Evolutionary conservation across 2,329 filamentous ascomycete genomes (phyloP).

Genomic region (Xylariaceae sp.): DNA sequence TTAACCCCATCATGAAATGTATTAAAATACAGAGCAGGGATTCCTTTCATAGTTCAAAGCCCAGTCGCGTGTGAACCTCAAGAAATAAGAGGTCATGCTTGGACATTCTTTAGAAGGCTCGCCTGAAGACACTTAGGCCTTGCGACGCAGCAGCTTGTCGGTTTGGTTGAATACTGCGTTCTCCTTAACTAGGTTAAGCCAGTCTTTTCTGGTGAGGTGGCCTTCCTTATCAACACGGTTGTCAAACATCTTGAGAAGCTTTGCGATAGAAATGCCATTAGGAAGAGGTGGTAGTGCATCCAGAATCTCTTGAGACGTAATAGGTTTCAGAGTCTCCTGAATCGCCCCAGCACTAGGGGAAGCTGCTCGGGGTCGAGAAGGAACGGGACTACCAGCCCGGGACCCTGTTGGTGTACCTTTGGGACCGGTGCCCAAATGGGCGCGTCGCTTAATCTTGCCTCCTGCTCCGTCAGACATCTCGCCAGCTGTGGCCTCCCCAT

Average conservation of each 20-base stretch:
- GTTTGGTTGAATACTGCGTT: constrained; percentile 59
- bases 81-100: not conserved
- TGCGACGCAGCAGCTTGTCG: constrained; percentile 61
- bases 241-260: constrained; percentile 61
- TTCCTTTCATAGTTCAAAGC: not conserved
- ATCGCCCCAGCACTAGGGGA: constrained; percentile 41
- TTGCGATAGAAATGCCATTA: constrained; percentile 61
- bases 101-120: not conserved
- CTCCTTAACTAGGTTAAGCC: constrained; percentile 65
- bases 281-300: constrained; percentile 57
- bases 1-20: not conserved
- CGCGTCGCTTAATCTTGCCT: constrained; percentile 57
- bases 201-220: constrained; percentile 60
- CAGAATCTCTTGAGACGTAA: constrained; percentile 61
- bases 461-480: constrained; percentile 67
- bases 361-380: constrained; percentile 44
- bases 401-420: constrained; percentile 64
- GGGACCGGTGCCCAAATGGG: constrained; percentile 48
- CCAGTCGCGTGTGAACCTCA: not conserved
- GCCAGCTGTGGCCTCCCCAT: constrained; percentile 74
- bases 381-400: constrained; percentile 65
- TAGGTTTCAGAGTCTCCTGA: constrained; percentile 35
- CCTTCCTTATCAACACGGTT: constrained; percentile 59
- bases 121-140: constrained; percentile 37
- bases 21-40: not conserved